Evolutionary conservation across 2,329 filamentous ascomycete species (phyloP).

Genomic region (Nemania serpens): DNA sequence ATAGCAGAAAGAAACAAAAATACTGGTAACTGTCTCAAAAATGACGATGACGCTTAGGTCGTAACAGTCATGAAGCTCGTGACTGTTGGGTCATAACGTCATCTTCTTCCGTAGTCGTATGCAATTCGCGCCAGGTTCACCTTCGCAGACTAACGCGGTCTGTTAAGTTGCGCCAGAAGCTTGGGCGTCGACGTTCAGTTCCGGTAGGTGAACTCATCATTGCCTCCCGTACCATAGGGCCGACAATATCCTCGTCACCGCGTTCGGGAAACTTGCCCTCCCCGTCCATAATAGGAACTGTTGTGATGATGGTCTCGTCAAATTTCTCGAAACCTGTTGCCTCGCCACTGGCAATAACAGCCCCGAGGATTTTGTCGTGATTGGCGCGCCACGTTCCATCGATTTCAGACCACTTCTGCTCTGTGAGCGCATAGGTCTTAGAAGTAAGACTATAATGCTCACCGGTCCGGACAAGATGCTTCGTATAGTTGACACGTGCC

Average conservation of each 20-base stretch:
- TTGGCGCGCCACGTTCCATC: slow-evolving; percentile 74
- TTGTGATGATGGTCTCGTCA: slow-evolving; percentile 63
- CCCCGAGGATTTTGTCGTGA: slow-evolving; percentile 67
- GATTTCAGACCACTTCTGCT: slow-evolving; percentile 85
- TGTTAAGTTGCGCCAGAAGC: slow-evolving; percentile 42
- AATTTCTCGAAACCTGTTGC: slow-evolving; percentile 49
- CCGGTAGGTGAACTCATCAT: slow-evolving; percentile 49
- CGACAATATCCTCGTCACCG: slow-evolving; percentile 90
- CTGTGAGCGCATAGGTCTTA: slow-evolving; percentile 82
- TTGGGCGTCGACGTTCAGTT: slow-evolving; percentile 36
- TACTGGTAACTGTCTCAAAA: slow-evolving; percentile 27
- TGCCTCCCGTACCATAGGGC: slow-evolving; percentile 76
- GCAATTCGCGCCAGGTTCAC: slow-evolving; percentile 22
- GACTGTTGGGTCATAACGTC: slow-evolving; percentile 11
- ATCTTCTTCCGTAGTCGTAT: slow-evolving; percentile 1
- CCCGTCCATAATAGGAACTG: slow-evolving; percentile 71
- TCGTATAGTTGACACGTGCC: slow-evolving; percentile 84
- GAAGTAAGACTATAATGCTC: slow-evolving; percentile 92
- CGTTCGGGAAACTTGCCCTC: slow-evolving; percentile 86
- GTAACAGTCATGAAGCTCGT: slow-evolving; percentile 32
- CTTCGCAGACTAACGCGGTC: slow-evolving; percentile 40
- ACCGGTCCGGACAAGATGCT: slow-evolving; percentile 83
- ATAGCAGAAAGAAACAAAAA: slow-evolving; percentile 18
- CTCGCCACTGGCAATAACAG: slow-evolving; percentile 51
- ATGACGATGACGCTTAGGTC: slow-evolving; percentile 34